A percentile compares a stretch with the other conserved stretches of the same genome.
These are phyloP conservation scores for Lasiodiplodia hormozganensis DNA, from an alignment of 2,329 filamentous ascomycete genomes.

Conservation along the genomic window DNA sequence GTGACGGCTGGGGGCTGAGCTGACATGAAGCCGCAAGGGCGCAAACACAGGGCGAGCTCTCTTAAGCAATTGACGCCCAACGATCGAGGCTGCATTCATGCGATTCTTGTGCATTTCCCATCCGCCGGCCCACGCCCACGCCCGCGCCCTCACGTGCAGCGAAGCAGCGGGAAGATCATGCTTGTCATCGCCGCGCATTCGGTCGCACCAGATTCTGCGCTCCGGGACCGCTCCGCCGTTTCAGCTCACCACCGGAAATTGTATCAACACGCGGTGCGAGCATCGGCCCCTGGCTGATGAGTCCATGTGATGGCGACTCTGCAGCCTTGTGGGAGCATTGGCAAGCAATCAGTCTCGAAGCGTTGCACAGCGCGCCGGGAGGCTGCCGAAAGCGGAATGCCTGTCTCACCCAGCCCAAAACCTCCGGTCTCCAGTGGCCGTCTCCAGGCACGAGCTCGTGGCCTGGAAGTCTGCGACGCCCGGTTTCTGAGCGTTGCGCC, in stretches of 20 bases:
- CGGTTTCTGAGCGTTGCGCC: slow-evolving; percentile 2
- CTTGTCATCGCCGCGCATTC: slow-evolving; percentile 23
- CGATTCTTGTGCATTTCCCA: slow-evolving; percentile 25
- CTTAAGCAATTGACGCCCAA: slow-evolving; percentile 25
- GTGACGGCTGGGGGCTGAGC: slow-evolving; percentile 14
- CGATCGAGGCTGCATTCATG: slow-evolving; percentile 28
- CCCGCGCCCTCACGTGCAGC: slow-evolving; percentile 1
- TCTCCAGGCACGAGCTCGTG: neutral
- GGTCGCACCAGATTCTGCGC: slow-evolving; percentile 26
- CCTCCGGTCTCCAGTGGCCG: neutral
- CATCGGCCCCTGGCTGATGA: slow-evolving; percentile 3
- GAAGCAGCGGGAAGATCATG: slow-evolving; percentile 22
- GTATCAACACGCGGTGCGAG: neutral
- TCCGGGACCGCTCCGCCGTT: slow-evolving; percentile 17
- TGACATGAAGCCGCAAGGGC: slow-evolving; percentile 7
- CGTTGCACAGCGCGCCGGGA: slow-evolving; percentile 5
- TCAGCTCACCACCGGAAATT: slow-evolving; percentile 10
- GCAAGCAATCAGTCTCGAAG: slow-evolving; percentile 25
- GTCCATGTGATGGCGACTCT: slow-evolving; percentile 25
- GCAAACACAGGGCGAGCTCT: slow-evolving; percentile 16
- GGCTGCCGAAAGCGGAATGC: slow-evolving; percentile 16
- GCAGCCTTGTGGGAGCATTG: slow-evolving; percentile 24
- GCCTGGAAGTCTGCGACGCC: no score
- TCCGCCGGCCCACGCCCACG: slow-evolving; percentile 2
- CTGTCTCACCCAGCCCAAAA: neutral